These are phyloP conservation scores for Quercus agrifolia DNA, from an alignment of 306 rosid genomes.

Conservation along the genomic window DNA sequence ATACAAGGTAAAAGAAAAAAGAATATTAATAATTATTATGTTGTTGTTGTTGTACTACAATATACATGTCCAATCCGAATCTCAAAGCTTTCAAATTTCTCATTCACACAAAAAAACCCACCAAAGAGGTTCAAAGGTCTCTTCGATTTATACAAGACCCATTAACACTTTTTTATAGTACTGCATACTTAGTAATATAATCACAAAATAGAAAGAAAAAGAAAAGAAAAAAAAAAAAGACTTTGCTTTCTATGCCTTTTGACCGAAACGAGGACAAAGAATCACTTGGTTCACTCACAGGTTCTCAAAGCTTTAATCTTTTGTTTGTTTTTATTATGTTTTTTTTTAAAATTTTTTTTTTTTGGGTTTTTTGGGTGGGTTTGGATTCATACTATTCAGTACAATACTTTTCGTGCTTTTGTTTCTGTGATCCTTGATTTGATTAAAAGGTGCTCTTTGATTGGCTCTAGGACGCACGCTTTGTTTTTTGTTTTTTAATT, in stretches of 20 bases:
- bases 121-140: not conserved
- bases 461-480: conserved; percentile 25
- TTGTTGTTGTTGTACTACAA: not conserved
- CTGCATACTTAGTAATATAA: conserved; percentile 3
- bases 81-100: conserved; percentile 25
- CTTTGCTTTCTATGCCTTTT: conserved; percentile 42
- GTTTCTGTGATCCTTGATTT: conserved; percentile 43
- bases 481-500: conserved; percentile 24
- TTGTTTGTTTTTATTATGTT: not conserved
- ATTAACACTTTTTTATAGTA: conserved; percentile 22
- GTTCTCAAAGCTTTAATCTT: conserved; percentile 37
- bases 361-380: not conserved
- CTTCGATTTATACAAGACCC: conserved; percentile 19
- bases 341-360: not conserved
- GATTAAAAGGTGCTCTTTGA: conserved; percentile 23
- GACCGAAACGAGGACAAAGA: conserved; percentile 53
- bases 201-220: conserved; percentile 7
- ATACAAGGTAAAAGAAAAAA: not conserved
- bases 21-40: not conserved
- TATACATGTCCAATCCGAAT: conserved; percentile 34
- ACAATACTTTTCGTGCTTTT: conserved; percentile 7
- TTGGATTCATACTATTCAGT: not conserved
- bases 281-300: conserved; percentile 44
- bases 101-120: conserved; percentile 3
- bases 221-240: conserved; percentile 15